Evolutionary conservation across 208 protist genomes (phyloP), one percentile per base, ranked within the genome.

Genomic region (Trypanosoma lewisi): DNA sequence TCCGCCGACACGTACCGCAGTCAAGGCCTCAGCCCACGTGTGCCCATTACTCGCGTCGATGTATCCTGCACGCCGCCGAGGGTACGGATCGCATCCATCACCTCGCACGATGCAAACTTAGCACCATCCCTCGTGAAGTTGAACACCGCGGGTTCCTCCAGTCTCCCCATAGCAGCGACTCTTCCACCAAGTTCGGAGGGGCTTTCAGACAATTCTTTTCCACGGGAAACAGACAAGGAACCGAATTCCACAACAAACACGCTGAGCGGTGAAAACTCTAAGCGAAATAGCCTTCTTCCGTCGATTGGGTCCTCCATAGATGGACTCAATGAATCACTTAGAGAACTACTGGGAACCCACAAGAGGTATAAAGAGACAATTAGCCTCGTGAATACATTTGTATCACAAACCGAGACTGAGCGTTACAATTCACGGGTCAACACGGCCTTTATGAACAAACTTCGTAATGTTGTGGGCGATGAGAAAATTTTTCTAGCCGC

Each of bases 301-400:
- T 60, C 75, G 27, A 68, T 94, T 23, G 63, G 77, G 63, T 83
- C 71, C 65, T 64, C 76, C 4, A 62, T 83, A 11, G 76, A 80
- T 19, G 63, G 68, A 17, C 67, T 94, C 21, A 74, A 74, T 14
- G 76, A 69, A 37, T 67, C 77, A 14, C 49, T 94, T 28, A 73
- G 67, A 4, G 53, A 12, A 14, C 41, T 94, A 36, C 53, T 91
- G n/a, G 37, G 56, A 25, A 66, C 77, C 42, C 57, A 62, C 2
- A 62, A 64, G 19, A 44, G 82, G 28, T 89, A 83, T 58, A 59
- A 58, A 7, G 79, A 91, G 42, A 58, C 64, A 8, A 80, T 94
- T 67, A 66, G 75, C 33, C 73, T 78, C 34, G 76, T 89, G 25
- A 36, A 73, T 1, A 58, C 69, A 4, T 91, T 94, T 73, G 75